A percentile compares a stretch with the other conserved stretches of the same genome.
Evolutionary conservation across 257 asterid genomes (phyloP).

Genomic region (Rhazya stricta): DNA sequence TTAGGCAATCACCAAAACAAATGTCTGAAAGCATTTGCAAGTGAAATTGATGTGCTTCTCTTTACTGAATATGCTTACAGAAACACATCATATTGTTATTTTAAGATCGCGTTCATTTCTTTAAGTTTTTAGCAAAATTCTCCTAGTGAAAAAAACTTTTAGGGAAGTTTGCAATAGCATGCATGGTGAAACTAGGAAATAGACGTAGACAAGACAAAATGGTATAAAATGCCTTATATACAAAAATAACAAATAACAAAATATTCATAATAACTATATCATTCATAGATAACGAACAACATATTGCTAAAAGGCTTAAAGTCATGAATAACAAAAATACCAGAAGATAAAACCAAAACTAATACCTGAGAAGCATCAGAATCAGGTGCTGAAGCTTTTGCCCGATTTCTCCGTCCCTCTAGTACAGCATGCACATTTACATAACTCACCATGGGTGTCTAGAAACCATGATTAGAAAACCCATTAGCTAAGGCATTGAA

Average conservation of each 20-base stretch:
- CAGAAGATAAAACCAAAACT: background rate
- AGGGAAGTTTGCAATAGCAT: background rate
- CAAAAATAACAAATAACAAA: background rate
- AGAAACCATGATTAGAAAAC: conserved; percentile 16
- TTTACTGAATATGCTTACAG: background rate
- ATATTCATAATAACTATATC: background rate
- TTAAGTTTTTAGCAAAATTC: background rate
- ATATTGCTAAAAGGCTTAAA: background rate
- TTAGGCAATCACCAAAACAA: background rate
- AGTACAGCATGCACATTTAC: conserved; percentile 90
- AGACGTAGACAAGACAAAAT: background rate
- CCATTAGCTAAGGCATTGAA: conserved; percentile 1
- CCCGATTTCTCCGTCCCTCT: conserved; percentile 86
- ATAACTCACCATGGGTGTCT: conserved; percentile 98
- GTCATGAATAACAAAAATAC: background rate
- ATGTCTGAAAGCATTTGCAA: background rate
- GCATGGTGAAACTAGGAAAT: background rate
- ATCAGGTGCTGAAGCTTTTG: conserved; percentile 78
- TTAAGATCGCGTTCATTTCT: background rate
- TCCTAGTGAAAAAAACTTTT: background rate
- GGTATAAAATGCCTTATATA: background rate
- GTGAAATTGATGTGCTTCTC: background rate
- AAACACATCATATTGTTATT: background rate
- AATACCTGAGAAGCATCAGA: conserved; percentile 89
- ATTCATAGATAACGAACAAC: background rate